These are phyloP conservation scores for Hypoxylon sp. DNA, from an alignment of 2,329 filamentous ascomycete genomes.

Conservation along the genomic window DNA sequence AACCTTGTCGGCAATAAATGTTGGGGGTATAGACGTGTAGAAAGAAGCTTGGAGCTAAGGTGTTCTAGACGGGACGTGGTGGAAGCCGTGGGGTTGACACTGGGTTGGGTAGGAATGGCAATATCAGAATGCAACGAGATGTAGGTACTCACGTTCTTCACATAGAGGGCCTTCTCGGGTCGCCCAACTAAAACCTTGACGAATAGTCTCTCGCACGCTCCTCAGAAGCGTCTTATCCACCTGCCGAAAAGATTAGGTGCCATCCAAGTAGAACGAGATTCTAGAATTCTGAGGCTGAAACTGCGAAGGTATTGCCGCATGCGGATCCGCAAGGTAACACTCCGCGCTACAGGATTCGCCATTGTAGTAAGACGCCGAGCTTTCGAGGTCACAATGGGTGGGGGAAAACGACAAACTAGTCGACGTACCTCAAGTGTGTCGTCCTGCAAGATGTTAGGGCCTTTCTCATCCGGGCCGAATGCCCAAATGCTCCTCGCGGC, in stretches of 20 bases:
- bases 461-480: slow-evolving; percentile 94
- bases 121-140: slow-evolving; percentile 43
- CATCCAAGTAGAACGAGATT: slow-evolving; percentile 45
- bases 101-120: slow-evolving; percentile 40
- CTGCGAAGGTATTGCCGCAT: slow-evolving; percentile 45
- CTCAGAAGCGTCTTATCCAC: slow-evolving; percentile 93
- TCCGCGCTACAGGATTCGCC: slow-evolving; percentile 33
- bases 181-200: slow-evolving; percentile 97
- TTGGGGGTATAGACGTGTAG: slow-evolving; percentile 21
- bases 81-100: slow-evolving; percentile 41
- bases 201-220: slow-evolving; percentile 90
- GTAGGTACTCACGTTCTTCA: slow-evolving; percentile 85
- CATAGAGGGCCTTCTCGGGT: slow-evolving; percentile 95
- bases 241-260: slow-evolving; percentile 60
- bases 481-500: slow-evolving; percentile 98
- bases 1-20: slow-evolving; percentile 21
- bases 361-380: slow-evolving; percentile 51
- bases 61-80: slow-evolving; percentile 32
- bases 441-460: slow-evolving; percentile 96
- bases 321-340: slow-evolving; percentile 46
- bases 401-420: slow-evolving; percentile 34
- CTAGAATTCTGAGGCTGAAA: slow-evolving; percentile 48
- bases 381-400: slow-evolving; percentile 42
- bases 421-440: slow-evolving; percentile 86
- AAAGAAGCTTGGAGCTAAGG: slow-evolving; percentile 22